Evolutionary conservation across 2,329 filamentous ascomycete genomes (phyloP).

Genomic region (Colletotrichum salicis): DNA sequence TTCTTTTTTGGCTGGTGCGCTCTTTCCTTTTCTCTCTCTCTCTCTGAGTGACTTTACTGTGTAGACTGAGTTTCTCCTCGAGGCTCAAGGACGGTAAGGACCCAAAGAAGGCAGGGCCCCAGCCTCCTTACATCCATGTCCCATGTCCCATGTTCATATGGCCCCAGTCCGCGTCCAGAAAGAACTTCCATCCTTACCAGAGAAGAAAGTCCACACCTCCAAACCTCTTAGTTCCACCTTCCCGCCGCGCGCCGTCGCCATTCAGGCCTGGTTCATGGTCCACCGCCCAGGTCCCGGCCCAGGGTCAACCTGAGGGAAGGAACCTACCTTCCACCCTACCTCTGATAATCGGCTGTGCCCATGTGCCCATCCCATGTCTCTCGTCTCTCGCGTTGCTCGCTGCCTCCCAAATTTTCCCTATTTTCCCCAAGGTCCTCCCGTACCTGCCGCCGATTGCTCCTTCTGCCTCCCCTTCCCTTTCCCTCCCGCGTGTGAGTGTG

Average conservation of each 20-base stretch:
- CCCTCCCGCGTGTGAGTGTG: conserved; percentile 18
- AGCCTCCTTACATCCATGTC: neutral
- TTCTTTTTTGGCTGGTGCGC: neutral
- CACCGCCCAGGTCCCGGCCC: conserved; percentile 17
- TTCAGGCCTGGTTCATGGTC: conserved; percentile 20
- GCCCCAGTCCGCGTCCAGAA: neutral
- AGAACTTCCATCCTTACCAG: conserved; percentile 16
- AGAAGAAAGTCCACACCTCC: conserved; percentile 15
- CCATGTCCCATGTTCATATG: neutral
- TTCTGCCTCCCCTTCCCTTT: conserved; percentile 16
- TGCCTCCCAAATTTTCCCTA: conserved; percentile 29
- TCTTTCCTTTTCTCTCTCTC: conserved; percentile 10
- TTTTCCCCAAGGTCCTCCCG: conserved; percentile 30
- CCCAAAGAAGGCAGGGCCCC: conserved; percentile 19
- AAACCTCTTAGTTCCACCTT: conserved; percentile 21
- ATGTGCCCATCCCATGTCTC: conserved; percentile 26
- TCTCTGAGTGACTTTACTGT: too few species aligned
- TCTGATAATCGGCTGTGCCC: conserved; percentile 30
- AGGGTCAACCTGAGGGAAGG: conserved; percentile 9
- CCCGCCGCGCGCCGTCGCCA: conserved; percentile 27
- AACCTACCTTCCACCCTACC: conserved; percentile 3
- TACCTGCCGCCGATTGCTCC: conserved; percentile 8
- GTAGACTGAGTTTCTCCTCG: neutral
- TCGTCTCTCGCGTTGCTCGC: conserved; percentile 1
- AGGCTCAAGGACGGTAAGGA: neutral